Base-by-base conservation (phyloP, 2,329 filamentous ascomycete species). In the Lachnellula occidentalis region DNA sequence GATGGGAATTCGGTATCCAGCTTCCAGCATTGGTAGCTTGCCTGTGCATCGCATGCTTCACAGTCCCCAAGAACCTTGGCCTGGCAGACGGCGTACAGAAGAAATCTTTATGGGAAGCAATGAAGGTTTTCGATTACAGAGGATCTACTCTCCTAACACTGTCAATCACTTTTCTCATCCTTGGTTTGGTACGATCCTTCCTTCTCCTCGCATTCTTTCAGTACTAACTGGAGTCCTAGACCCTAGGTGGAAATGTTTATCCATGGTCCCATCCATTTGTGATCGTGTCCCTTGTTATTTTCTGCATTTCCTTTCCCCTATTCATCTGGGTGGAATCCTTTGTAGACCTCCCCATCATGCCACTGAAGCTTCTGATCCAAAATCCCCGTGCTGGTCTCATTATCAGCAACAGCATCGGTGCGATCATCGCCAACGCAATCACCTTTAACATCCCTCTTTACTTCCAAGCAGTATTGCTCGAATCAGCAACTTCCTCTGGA, bases 401-500 rank as follows among this genome's bases (percentile, higher is more conserved):
- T 53, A 75, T 82, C 53, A 69, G 74, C 54, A 85, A 84, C 64
- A 74, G 75, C 60, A 66, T 82, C 43, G 76, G 72, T 14, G 74
- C 78, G 1, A 66, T 82, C 39, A 66, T 84, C 11, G 66, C 74
- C 48, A 83, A 82, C 61, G 76, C 80, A 8, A 75, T 85, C 46
- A 64, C 81, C 19, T 85, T 85, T 66, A 85, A 85, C 67, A 76
- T 80, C 5, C 88, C 88, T 0, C 74, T 92, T 7, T 92, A 86
- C 73, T 91, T 89, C 72, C 87, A 90, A 67, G 86, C 84, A 37
- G 86, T 90, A 24, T 82, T 88, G 47, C 77, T 87, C 50, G 83
- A 85, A 55, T 79, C 77, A 5, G 84, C 88, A 15, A 90, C 87
- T 0, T 74, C 77, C 22, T 89, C 87, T 0, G 88, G 88, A n/a